Evolutionary conservation across 164 flowering plant genomes (phyloP).

Genomic region (grape (Vitis vinifera)): ASM3070453v1 NC_081808.1:19800501-19801000

Average conservation of each 20-base stretch:
- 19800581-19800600: conserved; percentile 73
- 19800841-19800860: conserved; percentile 10
- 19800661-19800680: conserved; percentile 13
- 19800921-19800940: conserved; percentile 24
- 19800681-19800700: conserved; percentile 33
- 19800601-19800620: conserved; percentile 90
- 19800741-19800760: conserved; percentile 96
- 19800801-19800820: conserved; percentile 46
- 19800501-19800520: conserved; percentile 42
- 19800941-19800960: conserved; percentile 7
- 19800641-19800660: conserved; percentile 20
- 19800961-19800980: background rate
- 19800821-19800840: conserved; percentile 37
- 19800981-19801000: background rate
- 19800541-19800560: conserved; percentile 80
- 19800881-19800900: background rate
- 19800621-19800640: conserved; percentile 93
- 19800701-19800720: conserved; percentile 21
- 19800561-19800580: conserved; percentile 69
- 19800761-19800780: conserved; percentile 87
- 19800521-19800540: conserved; percentile 69
- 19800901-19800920: conserved; percentile 18
- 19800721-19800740: conserved; percentile 69
- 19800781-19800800: conserved; percentile 66
- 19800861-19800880: background rate